A percentile compares a stretch with the other conserved stretches of the same genome.
These are phyloP conservation scores for Phoma sp. DNA, from an alignment of 2,329 filamentous ascomycete genomes.

Conservation along the genomic window DNA sequence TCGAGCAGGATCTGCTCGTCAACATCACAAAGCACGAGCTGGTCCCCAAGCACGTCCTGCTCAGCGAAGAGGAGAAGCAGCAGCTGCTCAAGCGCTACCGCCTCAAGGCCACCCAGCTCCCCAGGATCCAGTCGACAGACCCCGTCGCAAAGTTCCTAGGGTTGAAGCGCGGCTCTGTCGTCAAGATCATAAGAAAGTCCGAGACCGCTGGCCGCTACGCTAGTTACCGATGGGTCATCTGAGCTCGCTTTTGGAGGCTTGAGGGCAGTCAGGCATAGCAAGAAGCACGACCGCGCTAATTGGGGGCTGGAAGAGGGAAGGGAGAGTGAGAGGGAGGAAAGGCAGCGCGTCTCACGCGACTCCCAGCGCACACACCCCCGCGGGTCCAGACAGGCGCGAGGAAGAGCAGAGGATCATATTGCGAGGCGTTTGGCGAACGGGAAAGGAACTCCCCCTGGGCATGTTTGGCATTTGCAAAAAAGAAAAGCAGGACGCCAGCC, in stretches of 20 bases:
- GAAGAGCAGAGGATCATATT: slow-evolving; percentile 28
- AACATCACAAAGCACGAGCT: slow-evolving; percentile 99
- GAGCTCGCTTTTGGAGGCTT: slow-evolving; percentile 8
- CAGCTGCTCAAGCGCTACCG: slow-evolving; percentile 87
- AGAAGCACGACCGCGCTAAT: not conserved
- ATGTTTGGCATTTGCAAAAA: slow-evolving; percentile 18
- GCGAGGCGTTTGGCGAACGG: slow-evolving; percentile 41
- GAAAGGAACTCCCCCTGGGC: slow-evolving; percentile 13
- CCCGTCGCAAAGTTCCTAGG: slow-evolving; percentile 93
- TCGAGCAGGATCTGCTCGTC: slow-evolving; percentile 93
- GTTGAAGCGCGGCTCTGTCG: slow-evolving; percentile 87
- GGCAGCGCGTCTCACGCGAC: too few species aligned
- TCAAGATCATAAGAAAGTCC: slow-evolving; percentile 96
- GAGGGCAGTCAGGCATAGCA: not conserved
- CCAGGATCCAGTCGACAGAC: slow-evolving; percentile 87
- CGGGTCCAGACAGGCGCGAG: not conserved
- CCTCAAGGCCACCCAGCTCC: slow-evolving; percentile 96
- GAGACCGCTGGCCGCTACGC: slow-evolving; percentile 97
- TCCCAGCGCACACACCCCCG: too few species aligned
- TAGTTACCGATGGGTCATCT: slow-evolving; percentile 78
- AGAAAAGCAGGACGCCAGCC: slow-evolving; percentile 14
- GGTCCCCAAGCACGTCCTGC: slow-evolving; percentile 88
- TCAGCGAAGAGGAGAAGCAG: slow-evolving; percentile 88
- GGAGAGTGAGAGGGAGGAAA: too few species aligned
- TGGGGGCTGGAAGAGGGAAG: not conserved